Percentiles rank a stretch among this genome's conserved stretches.
phyloP scores from a whole-genome alignment of 352 stramenopile species.

The Phytophthora cryptogea region DNA sequence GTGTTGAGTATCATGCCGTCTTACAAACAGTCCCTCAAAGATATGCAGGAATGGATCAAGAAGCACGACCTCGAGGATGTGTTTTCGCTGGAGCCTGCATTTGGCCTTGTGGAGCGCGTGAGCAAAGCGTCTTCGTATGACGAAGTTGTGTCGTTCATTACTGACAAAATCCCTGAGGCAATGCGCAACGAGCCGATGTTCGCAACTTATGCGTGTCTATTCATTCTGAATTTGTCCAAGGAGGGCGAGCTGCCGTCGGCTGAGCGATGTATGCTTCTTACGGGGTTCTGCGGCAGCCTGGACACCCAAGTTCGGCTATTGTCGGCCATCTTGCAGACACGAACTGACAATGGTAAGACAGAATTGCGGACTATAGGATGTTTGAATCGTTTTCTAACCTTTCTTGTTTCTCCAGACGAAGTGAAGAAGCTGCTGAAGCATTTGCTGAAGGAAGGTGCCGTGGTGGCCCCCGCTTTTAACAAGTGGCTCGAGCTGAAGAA shows the following conservation, averaged over 20 bases:
- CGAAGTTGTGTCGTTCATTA: constrained; percentile 66
- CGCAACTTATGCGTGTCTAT: constrained; percentile 62
- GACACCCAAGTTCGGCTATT: constrained; percentile 71
- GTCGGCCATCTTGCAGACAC: constrained; percentile 72
- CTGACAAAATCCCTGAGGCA: constrained; percentile 48
- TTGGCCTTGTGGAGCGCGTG: constrained; percentile 59
- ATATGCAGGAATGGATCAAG: constrained; percentile 72
- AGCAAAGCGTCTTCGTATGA: constrained; percentile 46
- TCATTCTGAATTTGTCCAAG: constrained; percentile 63
- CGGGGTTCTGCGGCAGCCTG: constrained; percentile 63
- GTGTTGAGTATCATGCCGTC: constrained; percentile 61
- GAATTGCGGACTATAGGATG: background rate
- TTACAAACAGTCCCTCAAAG: constrained; percentile 49
- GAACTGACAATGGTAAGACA: constrained; percentile 50
- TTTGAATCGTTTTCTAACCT: constrained; percentile 10
- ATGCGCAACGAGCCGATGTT: constrained; percentile 66
- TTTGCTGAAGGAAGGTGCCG: constrained; percentile 64
- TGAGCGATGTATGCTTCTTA: constrained; percentile 72
- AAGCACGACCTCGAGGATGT: constrained; percentile 64
- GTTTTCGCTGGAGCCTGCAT: constrained; percentile 57
- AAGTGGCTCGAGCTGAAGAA: constrained; percentile 80
- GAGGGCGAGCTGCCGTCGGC: constrained; percentile 57
- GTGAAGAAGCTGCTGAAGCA: constrained; percentile 72
- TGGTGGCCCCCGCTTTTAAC: constrained; percentile 53
- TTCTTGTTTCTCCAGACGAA: constrained; percentile 44